phyloP scores from a whole-genome alignment of 2,329 filamentous ascomycete species.

The Ceratocystis huliohia region DNA sequence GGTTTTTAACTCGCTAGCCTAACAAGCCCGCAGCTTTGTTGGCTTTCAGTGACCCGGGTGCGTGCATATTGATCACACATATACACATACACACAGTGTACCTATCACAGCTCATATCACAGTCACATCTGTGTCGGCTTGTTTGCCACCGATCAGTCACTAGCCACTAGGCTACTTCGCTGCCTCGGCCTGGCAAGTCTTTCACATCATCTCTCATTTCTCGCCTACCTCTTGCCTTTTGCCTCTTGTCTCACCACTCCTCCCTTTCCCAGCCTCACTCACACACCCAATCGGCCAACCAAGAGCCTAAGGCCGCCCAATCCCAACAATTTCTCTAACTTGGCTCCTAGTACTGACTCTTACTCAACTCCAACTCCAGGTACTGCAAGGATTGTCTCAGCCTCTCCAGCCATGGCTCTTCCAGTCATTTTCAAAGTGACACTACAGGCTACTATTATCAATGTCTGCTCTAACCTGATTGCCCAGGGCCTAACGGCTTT shows the following conservation, averaged over 20 bases:
- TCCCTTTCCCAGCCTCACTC: no score
- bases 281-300: no score
- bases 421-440: slow-evolving; percentile 47
- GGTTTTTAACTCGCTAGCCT: background rate
- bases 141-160: no score
- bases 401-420: slow-evolving; percentile 17
- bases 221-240: no score
- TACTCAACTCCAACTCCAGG: background rate
- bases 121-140: no score
- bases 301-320: no score
- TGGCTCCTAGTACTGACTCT: background rate
- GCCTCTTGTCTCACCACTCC: no score
- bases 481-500: slow-evolving; percentile 59
- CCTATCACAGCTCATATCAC: background rate
- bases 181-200: no score
- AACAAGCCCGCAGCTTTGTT: background rate
- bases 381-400: background rate
- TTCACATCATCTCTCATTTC: no score
- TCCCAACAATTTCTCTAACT: background rate
- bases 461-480: slow-evolving; percentile 56
- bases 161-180: no score
- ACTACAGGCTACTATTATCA: slow-evolving; percentile 52
- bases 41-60: background rate
- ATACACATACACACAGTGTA: background rate
- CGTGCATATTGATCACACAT: background rate